These are phyloP conservation scores for Penicillium waksmanii DNA, from an alignment of 495 filamentous ascomycete genomes.

Conservation along the genomic window DNA sequence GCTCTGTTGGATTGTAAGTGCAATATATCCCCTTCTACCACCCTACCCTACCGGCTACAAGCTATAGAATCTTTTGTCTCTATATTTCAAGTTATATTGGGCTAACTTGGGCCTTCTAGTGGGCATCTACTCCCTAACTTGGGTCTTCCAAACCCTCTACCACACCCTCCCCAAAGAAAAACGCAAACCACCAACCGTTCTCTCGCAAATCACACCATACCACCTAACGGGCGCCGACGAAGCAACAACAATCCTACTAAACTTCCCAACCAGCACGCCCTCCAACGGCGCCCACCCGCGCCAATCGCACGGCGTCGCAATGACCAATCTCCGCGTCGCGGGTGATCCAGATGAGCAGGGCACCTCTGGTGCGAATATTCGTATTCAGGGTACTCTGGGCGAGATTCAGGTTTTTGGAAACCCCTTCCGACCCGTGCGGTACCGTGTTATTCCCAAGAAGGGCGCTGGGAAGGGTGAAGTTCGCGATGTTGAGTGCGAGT, in stretches of 20 bases:
- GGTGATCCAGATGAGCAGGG: conserved; percentile 67
- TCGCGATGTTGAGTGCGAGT: conserved; percentile 63
- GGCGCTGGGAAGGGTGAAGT: conserved; percentile 39
- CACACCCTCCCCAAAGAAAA: conserved; percentile 66
- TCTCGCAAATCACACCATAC: conserved; percentile 73
- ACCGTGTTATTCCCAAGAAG: conserved; percentile 58
- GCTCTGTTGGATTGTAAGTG: conserved; percentile 71
- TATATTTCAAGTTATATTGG: not conserved
- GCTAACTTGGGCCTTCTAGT: conserved; percentile 45
- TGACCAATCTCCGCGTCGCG: conserved; percentile 70
- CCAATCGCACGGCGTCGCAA: conserved; percentile 72
- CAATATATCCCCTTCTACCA: too few species aligned
- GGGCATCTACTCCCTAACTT: conserved; percentile 88
- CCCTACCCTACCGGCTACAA: too few species aligned
- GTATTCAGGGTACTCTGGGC: conserved; percentile 83
- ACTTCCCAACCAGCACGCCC: conserved; percentile 69
- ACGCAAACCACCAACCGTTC: conserved; percentile 58
- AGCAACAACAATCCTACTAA: conserved; percentile 75
- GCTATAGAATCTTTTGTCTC: too few species aligned
- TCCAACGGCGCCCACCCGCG: conserved; percentile 36
- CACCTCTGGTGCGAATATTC: conserved; percentile 67
- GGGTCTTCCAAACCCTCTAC: conserved; percentile 92
- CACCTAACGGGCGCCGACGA: conserved; percentile 80
- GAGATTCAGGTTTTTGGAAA: conserved; percentile 83
- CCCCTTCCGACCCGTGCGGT: conserved; percentile 69